Base-by-base conservation (phyloP, 345 rosid species). In the Raphanus raphanistrum region DNA sequence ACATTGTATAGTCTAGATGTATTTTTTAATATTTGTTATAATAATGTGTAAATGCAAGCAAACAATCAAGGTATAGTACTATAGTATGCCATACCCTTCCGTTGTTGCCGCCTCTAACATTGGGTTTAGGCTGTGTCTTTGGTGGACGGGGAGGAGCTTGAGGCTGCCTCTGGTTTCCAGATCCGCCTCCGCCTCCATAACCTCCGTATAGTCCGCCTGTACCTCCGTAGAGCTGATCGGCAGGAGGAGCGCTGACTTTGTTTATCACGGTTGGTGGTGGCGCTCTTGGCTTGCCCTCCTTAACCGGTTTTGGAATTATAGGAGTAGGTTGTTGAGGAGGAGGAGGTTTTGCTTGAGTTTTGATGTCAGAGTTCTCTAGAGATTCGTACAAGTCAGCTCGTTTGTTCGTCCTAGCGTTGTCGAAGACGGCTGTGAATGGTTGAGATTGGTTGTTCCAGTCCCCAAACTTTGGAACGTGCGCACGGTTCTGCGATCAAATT, bases 201-300 rank as follows among this genome's bases (percentile, higher is more conserved):
- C 71, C 75, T 52, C 78, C 75, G 38, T 73, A 73, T 27, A 67
- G 65, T 67, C 79, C 66, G 15, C 64, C 57, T 26, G 38, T 35
- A 13, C n/a, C 52, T 58, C 71, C 65, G 25, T 71, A 71, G 36
- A 66, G 80, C 36, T 66, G 88, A 62, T 80, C 89, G 0, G 91
- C 85, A n/a, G 93, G 86, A 26, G 85, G 80, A 55, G 73, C 63
- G 70, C 65, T 85, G 67, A 79, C 87, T 90, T 21, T 82, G 79
- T 33, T 84, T 86, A 43, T 87, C 86, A 76, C 81, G 15, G 83
- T 82, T 73, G 48, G 62, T 33, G 41, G 62, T 33, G 63, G 71
- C 0, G 10, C 71, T 38, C 76, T 66, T 5, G 80, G 68, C 4
- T 43, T 36, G 4, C 43, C 73, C 0, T 65, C 48, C 15, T 50